phyloP scores from a whole-genome alignment of 495 filamentous ascomycete species.

The Podospora comata region DNA sequence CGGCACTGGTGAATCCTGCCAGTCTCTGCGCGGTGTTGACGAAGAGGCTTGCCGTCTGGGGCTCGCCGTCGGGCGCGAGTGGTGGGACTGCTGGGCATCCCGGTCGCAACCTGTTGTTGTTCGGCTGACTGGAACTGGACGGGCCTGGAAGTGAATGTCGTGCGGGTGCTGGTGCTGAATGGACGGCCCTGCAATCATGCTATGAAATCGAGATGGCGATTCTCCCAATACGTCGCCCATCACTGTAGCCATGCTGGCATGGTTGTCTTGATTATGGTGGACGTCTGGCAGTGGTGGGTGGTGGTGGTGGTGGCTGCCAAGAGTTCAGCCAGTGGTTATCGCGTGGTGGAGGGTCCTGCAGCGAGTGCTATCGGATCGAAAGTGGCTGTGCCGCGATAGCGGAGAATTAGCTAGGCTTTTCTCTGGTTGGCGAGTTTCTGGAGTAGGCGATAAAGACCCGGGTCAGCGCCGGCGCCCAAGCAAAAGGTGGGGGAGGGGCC shows the following conservation, averaged over 20 bases:
- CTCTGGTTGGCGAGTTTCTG: constrained; percentile 19
- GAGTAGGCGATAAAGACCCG: constrained; percentile 34
- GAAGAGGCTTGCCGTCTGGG: constrained; percentile 32
- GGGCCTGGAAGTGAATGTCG: constrained; percentile 38
- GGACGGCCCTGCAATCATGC: constrained; percentile 40
- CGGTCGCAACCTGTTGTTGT: constrained; percentile 33
- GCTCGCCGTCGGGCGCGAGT: constrained; percentile 28
- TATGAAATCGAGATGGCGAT: constrained; percentile 44
- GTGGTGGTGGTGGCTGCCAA: constrained; percentile 11
- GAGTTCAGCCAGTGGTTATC: constrained; percentile 19
- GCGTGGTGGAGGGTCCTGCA: constrained; percentile 15
- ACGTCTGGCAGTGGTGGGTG: not conserved
- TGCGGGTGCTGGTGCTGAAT: constrained; percentile 35
- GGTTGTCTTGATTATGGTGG: constrained; percentile 11
- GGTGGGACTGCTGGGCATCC: constrained; percentile 29
- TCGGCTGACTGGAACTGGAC: constrained; percentile 39
- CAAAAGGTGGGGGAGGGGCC: not conserved
- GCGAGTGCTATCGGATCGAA: constrained; percentile 17
- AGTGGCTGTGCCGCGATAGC: constrained; percentile 32
- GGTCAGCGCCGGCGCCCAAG: constrained; percentile 16
- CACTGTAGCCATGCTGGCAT: constrained; percentile 47
- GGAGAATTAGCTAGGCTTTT: constrained; percentile 29
- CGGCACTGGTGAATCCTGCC: constrained; percentile 22
- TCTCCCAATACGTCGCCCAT: constrained; percentile 49
- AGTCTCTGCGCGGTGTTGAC: constrained; percentile 15